Evolutionary conservation across 2,329 filamentous ascomycete genomes (phyloP).

Genomic region (Cryphonectria radicalis): DNA sequence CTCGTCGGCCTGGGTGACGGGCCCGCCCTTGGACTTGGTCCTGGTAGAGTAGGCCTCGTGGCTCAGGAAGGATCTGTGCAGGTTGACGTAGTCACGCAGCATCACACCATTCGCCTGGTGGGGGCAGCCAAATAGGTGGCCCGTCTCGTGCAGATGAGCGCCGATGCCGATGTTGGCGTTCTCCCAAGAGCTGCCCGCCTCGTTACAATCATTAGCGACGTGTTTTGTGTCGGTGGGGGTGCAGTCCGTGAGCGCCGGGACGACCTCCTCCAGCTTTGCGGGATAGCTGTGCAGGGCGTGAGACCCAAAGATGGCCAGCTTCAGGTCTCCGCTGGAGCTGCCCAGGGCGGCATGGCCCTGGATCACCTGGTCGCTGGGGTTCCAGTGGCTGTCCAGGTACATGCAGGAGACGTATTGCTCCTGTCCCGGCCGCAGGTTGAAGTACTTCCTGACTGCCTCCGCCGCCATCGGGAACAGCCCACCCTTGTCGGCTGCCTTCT

Average conservation of each 20-base stretch:
- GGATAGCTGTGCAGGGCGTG: slow-evolving; percentile 93
- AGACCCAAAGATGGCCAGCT: slow-evolving; percentile 89
- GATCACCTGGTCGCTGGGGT: slow-evolving; percentile 69
- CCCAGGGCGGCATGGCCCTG: slow-evolving; percentile 85
- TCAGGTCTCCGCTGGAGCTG: slow-evolving; percentile 71
- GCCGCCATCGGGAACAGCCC: slow-evolving; percentile 78
- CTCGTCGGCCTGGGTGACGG: slow-evolving; percentile 78
- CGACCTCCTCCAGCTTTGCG: slow-evolving; percentile 84
- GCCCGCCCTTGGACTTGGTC: slow-evolving; percentile 79
- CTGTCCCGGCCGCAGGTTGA: slow-evolving; percentile 74
- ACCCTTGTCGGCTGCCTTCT: slow-evolving; percentile 68
- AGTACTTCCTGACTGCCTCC: slow-evolving; percentile 78
- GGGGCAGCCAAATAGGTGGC: slow-evolving; percentile 87
- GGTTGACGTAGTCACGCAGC: slow-evolving; percentile 81
- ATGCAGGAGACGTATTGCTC: slow-evolving; percentile 87
- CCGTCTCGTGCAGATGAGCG: slow-evolving; percentile 88
- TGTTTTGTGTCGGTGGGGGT: slow-evolving; percentile 81
- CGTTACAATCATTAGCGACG: slow-evolving; percentile 84
- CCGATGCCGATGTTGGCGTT: slow-evolving; percentile 94
- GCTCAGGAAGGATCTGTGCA: slow-evolving; percentile 82
- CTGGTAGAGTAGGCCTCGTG: slow-evolving; percentile 86
- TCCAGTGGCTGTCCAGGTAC: slow-evolving; percentile 89
- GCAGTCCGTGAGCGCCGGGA: slow-evolving; percentile 86
- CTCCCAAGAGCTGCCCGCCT: slow-evolving; percentile 92
- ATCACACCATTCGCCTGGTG: slow-evolving; percentile 92